Evolutionary conservation across 2,329 filamentous ascomycete species (phyloP), one percentile per base, ranked within the genome.

Genomic region (Colletotrichum nymphaeae): DNA sequence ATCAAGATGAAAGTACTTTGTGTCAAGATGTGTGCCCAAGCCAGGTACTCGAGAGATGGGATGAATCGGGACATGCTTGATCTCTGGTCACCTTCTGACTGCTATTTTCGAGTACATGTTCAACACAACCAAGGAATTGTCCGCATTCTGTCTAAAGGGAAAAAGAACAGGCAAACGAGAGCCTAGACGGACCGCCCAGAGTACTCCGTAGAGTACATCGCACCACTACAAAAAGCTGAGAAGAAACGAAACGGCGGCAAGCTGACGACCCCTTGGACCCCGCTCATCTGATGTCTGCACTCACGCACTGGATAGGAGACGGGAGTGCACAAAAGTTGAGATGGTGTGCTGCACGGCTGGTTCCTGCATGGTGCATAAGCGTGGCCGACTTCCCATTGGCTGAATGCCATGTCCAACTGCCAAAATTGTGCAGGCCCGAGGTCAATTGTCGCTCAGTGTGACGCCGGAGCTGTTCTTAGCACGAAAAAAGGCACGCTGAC

Each of bases 341-440:
- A 56, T 73, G 71, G 71, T 70, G 62, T 62, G 70, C 26, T 49
- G 66, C 24, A 53, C 59, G 42, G 46, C 37, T 56, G 57, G 67
- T 73, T 42, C 70, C 70, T 73, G 70, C 70, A 73, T 69, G 37
- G 42, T 60, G 70, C 66, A 73, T 64, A 49, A 56, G 7, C 24
- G 16, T 19, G 9, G 11, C 14, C 19, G 24, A 6, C 14, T 14
- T 19, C 56, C 30, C 67, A 73, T 73, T 73, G 71, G 71, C 46
- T 24, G 60, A 11, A 14, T 8, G n/a, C 4, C 2, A 16, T 42
- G 60, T 16, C 11, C 32, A 16, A 28, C 19, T 49, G 56, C 55
- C 67, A 65, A 22, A 53, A 65, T 62, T 70, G 66, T 70, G 66
- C 66, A 70, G 60, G 66, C 69, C 59, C 30, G 26, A 22, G 35